Conservation (phyloP, 495 filamentous ascomycete species). For the Penicillium crystallinum region DNA sequence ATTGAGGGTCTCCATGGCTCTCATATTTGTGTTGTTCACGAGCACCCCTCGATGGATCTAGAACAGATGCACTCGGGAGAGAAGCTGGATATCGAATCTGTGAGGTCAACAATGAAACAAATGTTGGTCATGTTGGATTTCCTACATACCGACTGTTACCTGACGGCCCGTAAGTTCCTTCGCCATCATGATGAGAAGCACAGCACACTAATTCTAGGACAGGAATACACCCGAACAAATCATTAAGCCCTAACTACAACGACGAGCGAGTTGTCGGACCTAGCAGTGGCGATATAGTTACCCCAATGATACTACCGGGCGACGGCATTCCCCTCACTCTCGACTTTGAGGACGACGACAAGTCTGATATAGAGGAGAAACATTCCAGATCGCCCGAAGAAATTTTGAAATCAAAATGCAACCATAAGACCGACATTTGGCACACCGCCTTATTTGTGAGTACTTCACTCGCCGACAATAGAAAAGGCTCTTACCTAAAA, state of each 20-base stretch:
- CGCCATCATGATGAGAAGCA: neutral
- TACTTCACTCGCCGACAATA: neutral
- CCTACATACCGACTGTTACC: neutral
- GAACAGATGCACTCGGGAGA: neutral
- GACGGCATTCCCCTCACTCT: neutral
- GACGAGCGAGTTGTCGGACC: neutral
- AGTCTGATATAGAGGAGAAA: neutral
- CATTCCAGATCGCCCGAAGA: neutral
- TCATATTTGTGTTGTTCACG: constrained; percentile 5
- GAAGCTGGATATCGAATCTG: neutral
- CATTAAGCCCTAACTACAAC: neutral
- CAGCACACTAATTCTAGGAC: neutral
- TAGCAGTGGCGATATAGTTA: neutral
- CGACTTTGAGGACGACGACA: neutral
- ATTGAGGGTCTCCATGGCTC: neutral
- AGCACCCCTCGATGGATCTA: neutral
- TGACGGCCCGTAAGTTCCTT: neutral
- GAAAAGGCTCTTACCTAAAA: neutral
- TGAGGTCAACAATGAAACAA: neutral
- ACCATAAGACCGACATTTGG: neutral
- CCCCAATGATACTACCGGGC: neutral
- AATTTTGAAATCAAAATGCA: neutral
- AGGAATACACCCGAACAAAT: neutral
- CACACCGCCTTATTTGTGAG: neutral
- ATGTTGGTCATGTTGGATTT: neutral